Base-by-base conservation (phyloP, 179 eudicot genomes). In the Gypsophila paniculata region DNA sequence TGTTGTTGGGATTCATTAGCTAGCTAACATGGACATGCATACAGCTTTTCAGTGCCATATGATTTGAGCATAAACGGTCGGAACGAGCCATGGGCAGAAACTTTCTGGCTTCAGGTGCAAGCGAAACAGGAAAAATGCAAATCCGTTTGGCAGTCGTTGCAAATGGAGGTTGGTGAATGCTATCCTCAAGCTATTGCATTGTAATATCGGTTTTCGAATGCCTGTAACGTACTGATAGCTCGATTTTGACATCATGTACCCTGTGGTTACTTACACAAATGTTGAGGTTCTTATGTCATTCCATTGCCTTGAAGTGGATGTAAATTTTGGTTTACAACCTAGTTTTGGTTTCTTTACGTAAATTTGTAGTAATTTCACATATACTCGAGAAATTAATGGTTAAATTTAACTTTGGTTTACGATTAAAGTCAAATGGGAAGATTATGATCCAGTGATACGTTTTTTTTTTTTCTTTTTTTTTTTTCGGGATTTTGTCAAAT, bases 11-110 rank as follows among this genome's bases (percentile, higher is more conserved):
- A 14, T 34, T 42, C 51, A 51, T 44, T 59, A 54, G 49, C 79
- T 69, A 21, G 46, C n/a, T 29, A 29, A 29, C 36, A 48, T 32
- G n/a, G 38, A 70, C 1, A 61, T 71, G 74, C 49, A 42, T 57
- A 14, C 93, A 93, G 98, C 79, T 93, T 89, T 78, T 82, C 97
- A 21, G 98, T 91, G 73, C 98, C 98, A 38, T 89, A 72, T 65
- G 96, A 91, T 3, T 74, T 93, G 86, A 93, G 97, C 86, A 61
- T 79, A 77, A 89, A 82, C 46, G 96, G 96, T 62, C 66, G 79
- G 42, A 70, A 82, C 10, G 97, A 93, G 80, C 81, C 90, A 65
- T 93, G 98, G 98, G 96, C 96, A 19, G 72, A 82, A 77, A 79
- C 78, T 11, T 93, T 89, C 77, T 73, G 85, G 84, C 74, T 67